Evolutionary conservation across 2,329 filamentous ascomycete species (phyloP), one percentile per base, ranked within the genome.

Genomic region (Canariomyces notabilis): DNA sequence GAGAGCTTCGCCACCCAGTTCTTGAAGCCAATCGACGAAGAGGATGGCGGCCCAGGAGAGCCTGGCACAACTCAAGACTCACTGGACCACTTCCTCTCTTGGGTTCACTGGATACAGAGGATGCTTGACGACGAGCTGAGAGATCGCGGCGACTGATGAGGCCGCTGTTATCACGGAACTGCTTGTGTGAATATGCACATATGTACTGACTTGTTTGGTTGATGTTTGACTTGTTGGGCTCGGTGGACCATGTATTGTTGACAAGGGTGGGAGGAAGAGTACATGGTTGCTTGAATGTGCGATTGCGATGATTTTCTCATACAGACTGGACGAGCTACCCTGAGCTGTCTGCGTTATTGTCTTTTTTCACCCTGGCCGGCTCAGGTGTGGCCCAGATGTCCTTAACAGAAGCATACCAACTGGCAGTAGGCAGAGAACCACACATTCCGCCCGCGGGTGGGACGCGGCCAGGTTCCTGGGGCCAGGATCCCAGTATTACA

Each of bases 51-150:
- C 5, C 48, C 49, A 7, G 29, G 26, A 19, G 15, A 23, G 14
- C 35, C 38, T 4, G 20, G n/a, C n/a, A 16, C 16, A 22, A 6
- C 20, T 11, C 21, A n/a, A 6, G 49, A 52, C 16, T 37, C 40
- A 1, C 19, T 51, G 20, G 48, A 46, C 15, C 38, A 51, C 22
- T 44, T 55, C 4, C 21, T 55, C 4, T 19, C 22, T 7, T 55
- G 52, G 52, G 34, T 56, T 21, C 34, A 42, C 1, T 49, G 46
- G 45, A 42, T 55, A 5, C 50, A 44, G 39, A 40, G 43, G 16
- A 37, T 42, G 6, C 45, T 57, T 5, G 51, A 55, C 11, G 42
- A 37, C 6, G 36, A 7, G 15, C 35, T 16, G 4, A 29, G 4
- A 9, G 26, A 29, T 8, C 26, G 7, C 4, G 26, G 26, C 26